Percentiles rank a stretch among this genome's conserved stretches.
Evolutionary conservation across 768 basidiomycete species (phyloP).

Genomic region (Lactarius vividus): DNA sequence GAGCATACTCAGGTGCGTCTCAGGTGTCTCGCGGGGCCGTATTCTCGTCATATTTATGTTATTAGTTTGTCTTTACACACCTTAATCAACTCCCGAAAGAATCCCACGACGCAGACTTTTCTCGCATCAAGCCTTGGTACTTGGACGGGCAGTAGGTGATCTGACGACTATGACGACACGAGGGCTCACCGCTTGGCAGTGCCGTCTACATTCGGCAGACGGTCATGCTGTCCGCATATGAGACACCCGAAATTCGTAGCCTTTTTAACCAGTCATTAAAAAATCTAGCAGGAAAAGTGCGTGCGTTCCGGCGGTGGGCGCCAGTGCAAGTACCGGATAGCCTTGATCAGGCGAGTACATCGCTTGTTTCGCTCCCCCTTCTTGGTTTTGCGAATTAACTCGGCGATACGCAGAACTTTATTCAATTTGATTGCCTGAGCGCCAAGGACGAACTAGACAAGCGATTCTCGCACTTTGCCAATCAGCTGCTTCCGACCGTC

Average conservation of each 20-base stretch:
- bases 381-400: neutral
- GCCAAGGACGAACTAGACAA: constrained; percentile 81
- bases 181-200: constrained; percentile 40
- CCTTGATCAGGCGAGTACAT: constrained; percentile 63
- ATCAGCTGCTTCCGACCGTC: constrained; percentile 80
- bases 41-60: neutral
- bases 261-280: constrained; percentile 72
- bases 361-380: neutral
- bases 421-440: constrained; percentile 67
- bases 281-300: constrained; percentile 84
- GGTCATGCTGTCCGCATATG: constrained; percentile 80
- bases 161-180: neutral
- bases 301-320: constrained; percentile 63
- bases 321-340: constrained; percentile 81
- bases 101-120: constrained; percentile 92
- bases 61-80: constrained; percentile 78
- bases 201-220: constrained; percentile 87
- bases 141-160: constrained; percentile 85
- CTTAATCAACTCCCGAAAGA: constrained; percentile 90
- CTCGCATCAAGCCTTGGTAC: constrained; percentile 97
- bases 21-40: neutral
- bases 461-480: constrained; percentile 84
- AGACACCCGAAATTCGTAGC: constrained; percentile 83
- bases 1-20: constrained; percentile 84
- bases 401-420: constrained; percentile 52